Percentiles rank a stretch among this genome's conserved stretches.
phyloP scores from a whole-genome alignment of 73 alveolate genomes.

The Paramecium octaurelia region DNA sequence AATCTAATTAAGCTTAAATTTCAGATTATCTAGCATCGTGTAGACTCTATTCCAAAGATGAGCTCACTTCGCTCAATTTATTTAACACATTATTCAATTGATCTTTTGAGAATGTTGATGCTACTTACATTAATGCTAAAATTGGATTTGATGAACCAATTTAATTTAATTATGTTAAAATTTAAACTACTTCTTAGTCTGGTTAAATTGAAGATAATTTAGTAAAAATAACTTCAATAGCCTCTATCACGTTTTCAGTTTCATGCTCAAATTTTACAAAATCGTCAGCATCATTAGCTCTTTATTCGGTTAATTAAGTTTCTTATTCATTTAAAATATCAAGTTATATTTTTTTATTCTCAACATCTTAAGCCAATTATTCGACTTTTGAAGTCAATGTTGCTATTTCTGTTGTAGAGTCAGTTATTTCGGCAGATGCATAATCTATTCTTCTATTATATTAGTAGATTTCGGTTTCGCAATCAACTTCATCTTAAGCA shows the following conservation, averaged over 20 bases:
- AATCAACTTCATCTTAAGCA: slow-evolving; percentile 52
- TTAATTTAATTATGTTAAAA: neutral
- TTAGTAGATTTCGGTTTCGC: slow-evolving; percentile 49
- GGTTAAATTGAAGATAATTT: neutral
- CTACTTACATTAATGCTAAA: neutral
- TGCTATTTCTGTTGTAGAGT: neutral
- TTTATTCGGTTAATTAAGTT: neutral
- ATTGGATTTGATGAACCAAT: neutral
- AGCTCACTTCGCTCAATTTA: neutral
- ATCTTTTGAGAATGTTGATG: neutral
- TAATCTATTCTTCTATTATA: slow-evolving; percentile 43
- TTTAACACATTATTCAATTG: neutral
- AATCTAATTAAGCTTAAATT: neutral
- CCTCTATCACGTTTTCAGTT: neutral
- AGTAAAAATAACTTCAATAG: neutral
- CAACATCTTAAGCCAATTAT: neutral
- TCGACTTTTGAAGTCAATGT: neutral
- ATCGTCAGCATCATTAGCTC: neutral
- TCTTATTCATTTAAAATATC: neutral
- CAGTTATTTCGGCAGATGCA: neutral
- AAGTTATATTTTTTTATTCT: neutral
- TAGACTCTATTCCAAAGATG: neutral
- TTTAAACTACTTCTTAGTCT: neutral
- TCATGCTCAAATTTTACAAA: neutral
- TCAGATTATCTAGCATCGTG: neutral